These are phyloP conservation scores for Cladosporium colombiae DNA, from an alignment of 2,329 filamentous ascomycete genomes.

Conservation along the genomic window DNA sequence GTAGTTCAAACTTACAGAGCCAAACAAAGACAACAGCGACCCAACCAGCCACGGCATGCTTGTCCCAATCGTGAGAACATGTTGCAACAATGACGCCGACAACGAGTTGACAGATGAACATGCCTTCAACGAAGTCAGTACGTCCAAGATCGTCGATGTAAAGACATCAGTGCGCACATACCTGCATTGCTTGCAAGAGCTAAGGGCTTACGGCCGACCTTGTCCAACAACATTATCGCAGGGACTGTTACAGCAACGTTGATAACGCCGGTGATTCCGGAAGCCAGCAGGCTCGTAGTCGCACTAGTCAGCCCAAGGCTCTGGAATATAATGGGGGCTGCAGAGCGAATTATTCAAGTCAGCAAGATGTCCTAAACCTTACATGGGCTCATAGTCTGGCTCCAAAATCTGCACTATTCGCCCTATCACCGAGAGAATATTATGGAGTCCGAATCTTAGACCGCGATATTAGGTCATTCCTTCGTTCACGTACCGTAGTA, in stretches of 20 bases:
- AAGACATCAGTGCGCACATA: slow-evolving; percentile 35
- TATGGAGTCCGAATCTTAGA: no score
- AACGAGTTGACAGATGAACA: slow-evolving; percentile 12
- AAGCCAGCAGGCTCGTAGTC: slow-evolving; percentile 58
- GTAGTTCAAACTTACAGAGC: slow-evolving; percentile 27
- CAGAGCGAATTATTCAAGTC: slow-evolving; percentile 25
- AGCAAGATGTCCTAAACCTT: no score
- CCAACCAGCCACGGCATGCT: slow-evolving; percentile 42
- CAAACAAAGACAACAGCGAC: slow-evolving; percentile 29
- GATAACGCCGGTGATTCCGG: slow-evolving; percentile 67
- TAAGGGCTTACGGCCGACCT: slow-evolving; percentile 65
- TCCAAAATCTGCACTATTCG: no score
- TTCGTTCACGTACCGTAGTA: slow-evolving; percentile 21
- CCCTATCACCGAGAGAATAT: no score
- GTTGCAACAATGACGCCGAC: slow-evolving; percentile 30
- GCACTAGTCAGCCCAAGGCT: not conserved
- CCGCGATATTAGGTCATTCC: no score
- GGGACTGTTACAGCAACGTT: slow-evolving; percentile 68
- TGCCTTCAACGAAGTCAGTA: not conserved
- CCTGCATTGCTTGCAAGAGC: not conserved
- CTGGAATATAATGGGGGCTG: slow-evolving; percentile 44
- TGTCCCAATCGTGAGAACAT: not conserved
- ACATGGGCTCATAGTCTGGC: no score
- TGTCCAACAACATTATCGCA: slow-evolving; percentile 64
- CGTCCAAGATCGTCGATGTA: slow-evolving; percentile 9